These are phyloP conservation scores for Hansenula anomala DNA, from an alignment of 1,139 yeast genomes.

Conservation along the genomic window DNA sequence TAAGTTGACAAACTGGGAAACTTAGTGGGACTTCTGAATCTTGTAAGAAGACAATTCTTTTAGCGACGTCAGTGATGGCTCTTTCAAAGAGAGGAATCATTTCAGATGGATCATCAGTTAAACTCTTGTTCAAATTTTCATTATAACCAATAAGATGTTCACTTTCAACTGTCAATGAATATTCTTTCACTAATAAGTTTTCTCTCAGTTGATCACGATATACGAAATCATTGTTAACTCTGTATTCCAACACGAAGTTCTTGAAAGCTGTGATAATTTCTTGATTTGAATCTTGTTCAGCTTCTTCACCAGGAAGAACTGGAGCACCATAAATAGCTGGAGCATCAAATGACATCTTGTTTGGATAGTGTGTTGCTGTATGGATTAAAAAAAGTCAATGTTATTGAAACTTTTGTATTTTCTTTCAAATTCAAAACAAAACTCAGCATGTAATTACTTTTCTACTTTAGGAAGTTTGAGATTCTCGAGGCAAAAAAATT, in stretches of 20 bases:
- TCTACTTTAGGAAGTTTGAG: neutral
- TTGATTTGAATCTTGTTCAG: conserved; percentile 60
- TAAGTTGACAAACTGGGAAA: conserved; percentile 81
- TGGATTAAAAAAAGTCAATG: too few relatives aligned
- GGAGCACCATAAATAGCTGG: conserved; percentile 79
- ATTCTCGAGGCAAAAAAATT: neutral
- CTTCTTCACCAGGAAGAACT: conserved; percentile 77
- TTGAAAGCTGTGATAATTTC: conserved; percentile 80
- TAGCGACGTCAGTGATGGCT: conserved; percentile 90
- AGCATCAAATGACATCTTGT: conserved; percentile 23
- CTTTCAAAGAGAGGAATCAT: conserved; percentile 84
- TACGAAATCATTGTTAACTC: conserved; percentile 75
- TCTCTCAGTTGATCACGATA: conserved; percentile 93
- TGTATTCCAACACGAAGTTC: conserved; percentile 78
- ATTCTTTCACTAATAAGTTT: conserved; percentile 73
- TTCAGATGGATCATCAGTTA: conserved; percentile 84
- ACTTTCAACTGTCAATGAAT: conserved; percentile 67
- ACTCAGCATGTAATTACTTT: neutral
- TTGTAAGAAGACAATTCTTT: conserved; percentile 30
- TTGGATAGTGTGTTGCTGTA: neutral
- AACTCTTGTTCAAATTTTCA: conserved; percentile 81
- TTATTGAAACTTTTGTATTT: too few relatives aligned
- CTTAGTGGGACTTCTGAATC: conserved; percentile 38
- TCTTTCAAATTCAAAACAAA: too few relatives aligned
- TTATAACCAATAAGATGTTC: conserved; percentile 86